Evolutionary conservation across 345 rosid species (phyloP).

Genomic region (Eutrema heterophyllum): DNA sequence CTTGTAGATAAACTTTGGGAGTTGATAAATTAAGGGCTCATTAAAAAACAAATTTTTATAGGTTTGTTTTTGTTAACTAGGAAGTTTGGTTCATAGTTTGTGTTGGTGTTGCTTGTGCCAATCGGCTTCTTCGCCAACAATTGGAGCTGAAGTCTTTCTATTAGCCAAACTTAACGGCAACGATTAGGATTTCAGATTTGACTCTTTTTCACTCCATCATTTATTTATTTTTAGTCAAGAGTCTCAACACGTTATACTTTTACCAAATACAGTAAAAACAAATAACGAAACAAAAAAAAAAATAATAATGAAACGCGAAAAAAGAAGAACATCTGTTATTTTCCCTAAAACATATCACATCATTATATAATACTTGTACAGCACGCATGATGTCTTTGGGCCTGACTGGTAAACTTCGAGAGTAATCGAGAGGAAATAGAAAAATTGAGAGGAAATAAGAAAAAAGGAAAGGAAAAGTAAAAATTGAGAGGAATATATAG

Average conservation of each 20-base stretch:
- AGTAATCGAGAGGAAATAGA: too few species aligned
- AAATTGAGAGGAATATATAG: too few species aligned
- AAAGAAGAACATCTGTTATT: not conserved
- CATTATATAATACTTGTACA: not conserved
- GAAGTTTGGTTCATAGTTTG: not conserved
- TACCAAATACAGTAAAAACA: not conserved
- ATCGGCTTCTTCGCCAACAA: not conserved
- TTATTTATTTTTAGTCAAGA: not conserved
- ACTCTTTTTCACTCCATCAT: not conserved
- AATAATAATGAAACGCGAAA: not conserved
- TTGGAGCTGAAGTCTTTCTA: not conserved
- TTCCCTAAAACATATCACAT: not conserved
- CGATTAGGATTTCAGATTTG: not conserved
- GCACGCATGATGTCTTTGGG: slow-evolving; percentile 11
- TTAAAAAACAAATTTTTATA: too few species aligned
- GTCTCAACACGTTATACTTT: not conserved
- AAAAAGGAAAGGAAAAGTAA: too few species aligned
- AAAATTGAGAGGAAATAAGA: too few species aligned
- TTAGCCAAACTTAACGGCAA: slow-evolving; percentile 7
- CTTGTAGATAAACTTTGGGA: not conserved
- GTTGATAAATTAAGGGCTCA: not conserved
- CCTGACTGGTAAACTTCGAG: too few species aligned
- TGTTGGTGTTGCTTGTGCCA: not conserved
- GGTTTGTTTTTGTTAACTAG: not conserved
- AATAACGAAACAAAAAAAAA: not conserved